Evolutionary conservation across 768 basidiomycete species (phyloP).

Genomic region (Pleurotus sapidus): DNA sequence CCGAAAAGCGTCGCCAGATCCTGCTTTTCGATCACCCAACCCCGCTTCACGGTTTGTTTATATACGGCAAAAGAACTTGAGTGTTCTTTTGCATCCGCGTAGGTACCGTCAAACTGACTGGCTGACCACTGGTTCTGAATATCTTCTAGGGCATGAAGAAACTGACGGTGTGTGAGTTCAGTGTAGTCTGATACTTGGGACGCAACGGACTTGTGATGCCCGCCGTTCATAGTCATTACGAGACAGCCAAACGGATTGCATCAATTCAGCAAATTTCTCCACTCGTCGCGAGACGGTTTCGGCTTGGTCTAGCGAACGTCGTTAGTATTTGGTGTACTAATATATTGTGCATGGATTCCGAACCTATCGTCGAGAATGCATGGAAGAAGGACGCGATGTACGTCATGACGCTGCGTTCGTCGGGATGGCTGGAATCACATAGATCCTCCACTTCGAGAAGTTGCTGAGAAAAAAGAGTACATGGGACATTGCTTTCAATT

Average conservation of each 20-base stretch:
- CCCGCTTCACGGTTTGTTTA: conserved; percentile 82
- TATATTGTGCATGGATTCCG: conserved; percentile 16
- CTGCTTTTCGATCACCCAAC: conserved; percentile 88
- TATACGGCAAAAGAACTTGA: conserved; percentile 72
- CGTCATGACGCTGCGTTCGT: conserved; percentile 97
- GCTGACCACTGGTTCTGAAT: conserved; percentile 71
- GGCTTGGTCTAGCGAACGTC: conserved; percentile 68
- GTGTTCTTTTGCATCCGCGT: conserved; percentile 77
- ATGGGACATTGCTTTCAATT: conserved; percentile 8
- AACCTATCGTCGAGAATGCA: conserved; percentile 96
- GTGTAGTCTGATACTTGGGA: background rate
- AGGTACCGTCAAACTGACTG: conserved; percentile 67
- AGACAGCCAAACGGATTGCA: conserved; percentile 88
- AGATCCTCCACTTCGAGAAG: conserved; percentile 95
- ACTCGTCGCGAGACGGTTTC: conserved; percentile 93
- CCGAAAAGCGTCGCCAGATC: conserved; percentile 86
- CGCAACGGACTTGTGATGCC: conserved; percentile 34
- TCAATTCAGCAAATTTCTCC: conserved; percentile 93
- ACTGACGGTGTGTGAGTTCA: conserved; percentile 30
- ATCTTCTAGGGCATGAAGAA: conserved; percentile 63
- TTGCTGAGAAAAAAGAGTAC: conserved; percentile 51
- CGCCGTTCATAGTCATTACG: conserved; percentile 93
- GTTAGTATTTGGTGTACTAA: conserved; percentile 7
- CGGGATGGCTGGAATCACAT: conserved; percentile 82
- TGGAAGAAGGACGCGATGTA: conserved; percentile 98